Base-by-base conservation (phyloP, 2,329 filamentous ascomycete species). In the Hymenoscyphus fructigenus region DNA sequence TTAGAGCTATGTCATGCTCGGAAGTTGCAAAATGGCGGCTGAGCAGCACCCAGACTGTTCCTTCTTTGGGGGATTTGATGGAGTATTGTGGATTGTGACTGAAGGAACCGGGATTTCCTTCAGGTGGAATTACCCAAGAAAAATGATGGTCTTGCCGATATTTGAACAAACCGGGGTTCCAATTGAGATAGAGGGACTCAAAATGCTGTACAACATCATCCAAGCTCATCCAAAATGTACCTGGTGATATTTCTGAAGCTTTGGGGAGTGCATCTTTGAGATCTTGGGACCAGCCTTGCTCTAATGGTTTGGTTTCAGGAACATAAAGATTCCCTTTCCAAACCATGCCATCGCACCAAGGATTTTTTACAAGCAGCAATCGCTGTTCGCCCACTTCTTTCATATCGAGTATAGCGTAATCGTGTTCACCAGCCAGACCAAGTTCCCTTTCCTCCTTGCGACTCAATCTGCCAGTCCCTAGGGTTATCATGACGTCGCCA, bases 111-210 rank as follows among this genome's bases (percentile, higher is more conserved):
- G 82, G 77, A 69, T 83, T 78, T 50, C 78, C 81, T 53, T 78
- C 75, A 34, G 75, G 76, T 23, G 83, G 79, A 41, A 87, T 78
- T 1, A 89, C 83, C 95, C 95, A 99, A 1, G 84, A 83, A 74
- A 98, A 96, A 77, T 99, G 95, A 63, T 93, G 87, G 72, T 99
- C 93, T 76, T 97, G 89, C 9, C 93, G 88, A 74, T 91, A 80
- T 1, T 81, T 81, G 78, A 99, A 99, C 0, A 97, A 81, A 0
- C 85, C 84, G 0, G 95, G 93, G 69, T 97, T 97, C 95, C 95
- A 99, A 78, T 98, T 99, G 62, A 99, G 82, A 76, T 98, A 99
- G 70, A 99, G 86, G 20, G 93, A 96, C 75, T 98, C 93, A 68
- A 97, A 99, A 74, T 97, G 89, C 73, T 97, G 93, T 41, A 92